phyloP scores from a whole-genome alignment of 2,329 filamentous ascomycete species.

The Aspergillus jensenii region DNA sequence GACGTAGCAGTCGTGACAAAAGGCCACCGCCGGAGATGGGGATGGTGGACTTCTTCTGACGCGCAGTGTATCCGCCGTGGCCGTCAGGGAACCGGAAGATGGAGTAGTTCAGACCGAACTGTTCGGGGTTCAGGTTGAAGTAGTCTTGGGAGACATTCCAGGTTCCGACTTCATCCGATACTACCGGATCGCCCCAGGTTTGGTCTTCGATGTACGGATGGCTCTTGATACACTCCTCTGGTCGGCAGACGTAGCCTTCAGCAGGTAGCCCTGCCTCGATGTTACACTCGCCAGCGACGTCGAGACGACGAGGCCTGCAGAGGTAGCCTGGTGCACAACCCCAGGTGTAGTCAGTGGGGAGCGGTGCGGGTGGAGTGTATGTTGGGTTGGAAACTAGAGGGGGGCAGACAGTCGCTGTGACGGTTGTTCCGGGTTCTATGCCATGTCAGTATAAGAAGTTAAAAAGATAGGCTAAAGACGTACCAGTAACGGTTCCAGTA shows the following conservation, averaged over 20 bases:
- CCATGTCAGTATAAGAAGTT: not conserved
- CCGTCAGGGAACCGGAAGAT: slow-evolving; percentile 53
- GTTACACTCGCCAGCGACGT: slow-evolving; percentile 32
- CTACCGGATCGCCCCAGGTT: slow-evolving; percentile 24
- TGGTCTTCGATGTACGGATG: slow-evolving; percentile 28
- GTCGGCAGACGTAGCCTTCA: slow-evolving; percentile 36
- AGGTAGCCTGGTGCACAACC: slow-evolving; percentile 45
- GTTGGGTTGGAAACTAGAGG: slow-evolving; percentile 30
- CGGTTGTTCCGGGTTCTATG: slow-evolving; percentile 8
- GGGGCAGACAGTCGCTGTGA: slow-evolving; percentile 28
- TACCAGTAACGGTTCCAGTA: not conserved
- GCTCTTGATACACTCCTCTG: slow-evolving; percentile 37
- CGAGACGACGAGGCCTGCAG: slow-evolving; percentile 34
- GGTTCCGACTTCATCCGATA: slow-evolving; percentile 16
- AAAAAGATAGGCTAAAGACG: not conserved
- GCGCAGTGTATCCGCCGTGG: slow-evolving; percentile 7
- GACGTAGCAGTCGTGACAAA: too few relatives aligned
- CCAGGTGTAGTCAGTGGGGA: slow-evolving; percentile 32
- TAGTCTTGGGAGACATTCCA: slow-evolving; percentile 57
- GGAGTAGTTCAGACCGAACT: slow-evolving; percentile 62
- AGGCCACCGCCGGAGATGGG: too few relatives aligned
- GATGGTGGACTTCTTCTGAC: not conserved
- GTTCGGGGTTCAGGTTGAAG: slow-evolving; percentile 62
- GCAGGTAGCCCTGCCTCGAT: slow-evolving; percentile 39
- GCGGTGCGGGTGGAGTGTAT: slow-evolving; percentile 25